Percentiles rank a stretch among this genome's conserved stretches.
These are phyloP conservation scores for Aspergillus unguis DNA, from an alignment of 2,329 filamentous ascomycete genomes.

Conservation along the genomic window DNA sequence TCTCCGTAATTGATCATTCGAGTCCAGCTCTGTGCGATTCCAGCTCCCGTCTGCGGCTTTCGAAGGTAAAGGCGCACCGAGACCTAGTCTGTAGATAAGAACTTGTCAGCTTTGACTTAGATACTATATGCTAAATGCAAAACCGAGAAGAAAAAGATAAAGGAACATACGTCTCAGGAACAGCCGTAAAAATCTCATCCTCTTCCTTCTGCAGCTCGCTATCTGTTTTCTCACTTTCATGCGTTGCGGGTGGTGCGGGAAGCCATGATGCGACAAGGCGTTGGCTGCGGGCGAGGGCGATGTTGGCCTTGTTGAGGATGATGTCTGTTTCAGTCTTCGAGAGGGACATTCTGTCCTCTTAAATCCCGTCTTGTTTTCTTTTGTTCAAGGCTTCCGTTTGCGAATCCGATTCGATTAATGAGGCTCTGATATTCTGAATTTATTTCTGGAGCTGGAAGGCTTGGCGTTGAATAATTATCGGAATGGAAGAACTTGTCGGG, in stretches of 20 bases:
- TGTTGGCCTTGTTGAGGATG: constrained; percentile 53
- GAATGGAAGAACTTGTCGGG: too few species aligned
- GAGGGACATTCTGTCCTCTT: constrained; percentile 19
- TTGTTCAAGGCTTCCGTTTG: neutral
- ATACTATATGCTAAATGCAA: neutral
- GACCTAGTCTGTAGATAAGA: constrained; percentile 39
- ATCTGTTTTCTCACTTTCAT: constrained; percentile 39
- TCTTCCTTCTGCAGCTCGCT: constrained; percentile 51
- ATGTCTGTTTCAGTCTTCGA: constrained; percentile 50
- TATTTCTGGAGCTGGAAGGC: too few species aligned
- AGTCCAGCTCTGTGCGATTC: constrained; percentile 39
- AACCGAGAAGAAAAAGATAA: constrained; percentile 4
- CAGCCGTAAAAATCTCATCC: constrained; percentile 52
- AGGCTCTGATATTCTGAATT: too few species aligned
- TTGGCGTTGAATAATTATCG: too few species aligned
- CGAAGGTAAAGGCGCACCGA: constrained; percentile 47
- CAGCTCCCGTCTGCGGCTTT: constrained; percentile 39
- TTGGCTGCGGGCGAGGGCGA: constrained; percentile 53
- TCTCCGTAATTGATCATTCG: constrained; percentile 45
- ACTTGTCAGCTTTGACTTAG: neutral
- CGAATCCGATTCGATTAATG: too few species aligned
- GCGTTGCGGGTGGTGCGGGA: constrained; percentile 44
- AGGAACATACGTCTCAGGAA: constrained; percentile 51
- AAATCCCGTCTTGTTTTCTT: neutral
- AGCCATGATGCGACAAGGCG: constrained; percentile 57